Conservation (phyloP, 495 filamentous ascomycete genomes). For the Mytilinidion resinicola region DNA sequence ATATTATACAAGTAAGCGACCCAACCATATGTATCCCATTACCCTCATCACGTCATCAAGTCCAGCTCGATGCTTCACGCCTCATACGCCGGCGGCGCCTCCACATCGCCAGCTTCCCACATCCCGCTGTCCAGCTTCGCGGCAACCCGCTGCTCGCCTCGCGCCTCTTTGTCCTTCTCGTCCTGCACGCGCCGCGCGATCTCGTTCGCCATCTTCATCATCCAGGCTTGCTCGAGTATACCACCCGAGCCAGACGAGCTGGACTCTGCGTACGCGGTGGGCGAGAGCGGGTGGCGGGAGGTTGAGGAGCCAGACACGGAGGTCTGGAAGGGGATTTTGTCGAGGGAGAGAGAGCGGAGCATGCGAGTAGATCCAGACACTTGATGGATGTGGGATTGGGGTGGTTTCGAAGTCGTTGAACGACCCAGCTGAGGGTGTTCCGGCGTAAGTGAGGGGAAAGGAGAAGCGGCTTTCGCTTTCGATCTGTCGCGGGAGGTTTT, state of each 20-base stretch:
- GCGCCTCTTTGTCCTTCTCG: constrained; percentile 46
- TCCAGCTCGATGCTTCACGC: constrained; percentile 5
- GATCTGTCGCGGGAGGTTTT: constrained; percentile 7
- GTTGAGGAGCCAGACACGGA: background rate
- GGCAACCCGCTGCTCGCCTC: background rate
- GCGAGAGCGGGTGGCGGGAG: constrained; percentile 7
- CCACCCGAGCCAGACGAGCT: constrained; percentile 33
- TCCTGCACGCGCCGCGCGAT: constrained; percentile 81
- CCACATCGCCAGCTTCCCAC: constrained; percentile 12
- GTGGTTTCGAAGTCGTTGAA: constrained; percentile 6
- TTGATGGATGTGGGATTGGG: constrained; percentile 12
- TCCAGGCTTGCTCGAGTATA: constrained; percentile 77
- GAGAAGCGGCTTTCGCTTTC: background rate
- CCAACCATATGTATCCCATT: background rate
- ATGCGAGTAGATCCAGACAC: constrained; percentile 20
- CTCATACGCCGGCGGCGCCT: constrained; percentile 27
- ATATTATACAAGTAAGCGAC: too few species aligned
- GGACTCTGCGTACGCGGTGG: background rate
- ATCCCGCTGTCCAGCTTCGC: constrained; percentile 6
- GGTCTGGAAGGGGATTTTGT: constrained; percentile 15
- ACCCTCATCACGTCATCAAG: background rate
- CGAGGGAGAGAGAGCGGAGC: constrained; percentile 24
- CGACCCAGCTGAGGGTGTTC: background rate
- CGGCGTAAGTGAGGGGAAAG: background rate
- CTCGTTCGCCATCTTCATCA: constrained; percentile 85